Base-by-base conservation (phyloP, 371 early-diverging fungal species). In the Mucor plumbeus region DNA sequence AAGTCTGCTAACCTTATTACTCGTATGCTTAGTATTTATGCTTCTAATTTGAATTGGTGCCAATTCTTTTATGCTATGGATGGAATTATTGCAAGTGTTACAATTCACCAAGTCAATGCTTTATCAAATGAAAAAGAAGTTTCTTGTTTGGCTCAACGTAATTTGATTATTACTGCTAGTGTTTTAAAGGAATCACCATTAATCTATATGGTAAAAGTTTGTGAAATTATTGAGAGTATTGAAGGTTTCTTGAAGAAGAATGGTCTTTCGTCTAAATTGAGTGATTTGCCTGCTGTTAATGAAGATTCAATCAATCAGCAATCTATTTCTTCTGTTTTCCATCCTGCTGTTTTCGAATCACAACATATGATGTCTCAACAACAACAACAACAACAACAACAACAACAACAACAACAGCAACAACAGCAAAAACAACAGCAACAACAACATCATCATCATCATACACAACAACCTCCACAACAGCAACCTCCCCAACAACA, bases 191-290 rank as follows among this genome's bases (percentile, higher is more conserved):
- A 76, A 5, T 85, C 83, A 5, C 88, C 85, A 11, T 71, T 82
- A 15, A 61, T 75, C 0, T 84, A 86, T 34, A 85, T 83, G 82
- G 78, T 77, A 8, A 83, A 83, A 64, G 74, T 88, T 50, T 73
- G 76, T 40, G 82, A 69, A 60, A 86, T 76, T 61, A 85, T 79
- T 59, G 82, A 73, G 62, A 83, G 71, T 69, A 87, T 80, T 47
- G 81, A 73, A 44, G 78, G 38, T 75, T 71, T 71, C 55, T 71
- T 71, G 63, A 71, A 65, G 8, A 66, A 65, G 65, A 71, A 71
- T 39, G 44, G 41, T 7, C 43, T 71, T 0, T 71, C 63, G 33
- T 58, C 71, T 21, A 53, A 71, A 64, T 57, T 79, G 69, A 66
- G 61, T 67, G 75, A 74, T 11, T 31, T 84, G 3, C 84, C 84